phyloP scores from a whole-genome alignment of 2,329 filamentous ascomycete genomes.

The Grosmannia huntii region DNA sequence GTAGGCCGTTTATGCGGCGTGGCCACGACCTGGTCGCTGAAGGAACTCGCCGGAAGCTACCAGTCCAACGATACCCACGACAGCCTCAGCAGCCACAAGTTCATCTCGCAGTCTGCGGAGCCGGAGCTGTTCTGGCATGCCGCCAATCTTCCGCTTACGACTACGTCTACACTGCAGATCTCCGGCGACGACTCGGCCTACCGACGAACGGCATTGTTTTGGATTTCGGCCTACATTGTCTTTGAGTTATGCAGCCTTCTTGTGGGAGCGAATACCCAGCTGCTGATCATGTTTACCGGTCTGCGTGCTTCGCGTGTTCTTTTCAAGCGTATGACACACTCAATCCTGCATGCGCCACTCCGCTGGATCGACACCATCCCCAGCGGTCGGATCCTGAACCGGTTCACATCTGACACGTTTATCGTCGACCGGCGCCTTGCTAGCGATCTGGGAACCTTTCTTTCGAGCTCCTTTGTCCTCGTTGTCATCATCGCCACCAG shows the following conservation, averaged over 20 bases:
- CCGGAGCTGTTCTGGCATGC: constrained; percentile 4
- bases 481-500: constrained; percentile 24
- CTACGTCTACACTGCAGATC: not conserved
- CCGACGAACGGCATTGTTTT: constrained; percentile 13
- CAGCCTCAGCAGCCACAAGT: constrained; percentile 3
- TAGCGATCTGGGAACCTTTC: constrained; percentile 17
- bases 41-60: constrained; percentile 19
- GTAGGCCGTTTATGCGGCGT: constrained; percentile 15
- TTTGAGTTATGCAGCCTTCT: constrained; percentile 15
- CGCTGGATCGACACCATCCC: constrained; percentile 27
- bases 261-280: constrained; percentile 11
- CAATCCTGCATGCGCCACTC: constrained; percentile 26
- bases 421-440: constrained; percentile 23
- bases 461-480: constrained; percentile 18
- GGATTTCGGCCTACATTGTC: constrained; percentile 18
- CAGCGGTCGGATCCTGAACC: constrained; percentile 28
- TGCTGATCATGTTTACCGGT: constrained; percentile 19
- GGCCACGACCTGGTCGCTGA: constrained; percentile 21
- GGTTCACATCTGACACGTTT: constrained; percentile 27
- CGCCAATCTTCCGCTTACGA: not conserved
- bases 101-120: constrained; percentile 6
- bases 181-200: constrained; percentile 3
- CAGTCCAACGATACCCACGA: constrained; percentile 5
- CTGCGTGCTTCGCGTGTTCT: constrained; percentile 18
- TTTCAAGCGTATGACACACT: constrained; percentile 21